Base-by-base conservation (phyloP, 495 filamentous ascomycete species). In the Lasiosphaeris hirsuta region DNA sequence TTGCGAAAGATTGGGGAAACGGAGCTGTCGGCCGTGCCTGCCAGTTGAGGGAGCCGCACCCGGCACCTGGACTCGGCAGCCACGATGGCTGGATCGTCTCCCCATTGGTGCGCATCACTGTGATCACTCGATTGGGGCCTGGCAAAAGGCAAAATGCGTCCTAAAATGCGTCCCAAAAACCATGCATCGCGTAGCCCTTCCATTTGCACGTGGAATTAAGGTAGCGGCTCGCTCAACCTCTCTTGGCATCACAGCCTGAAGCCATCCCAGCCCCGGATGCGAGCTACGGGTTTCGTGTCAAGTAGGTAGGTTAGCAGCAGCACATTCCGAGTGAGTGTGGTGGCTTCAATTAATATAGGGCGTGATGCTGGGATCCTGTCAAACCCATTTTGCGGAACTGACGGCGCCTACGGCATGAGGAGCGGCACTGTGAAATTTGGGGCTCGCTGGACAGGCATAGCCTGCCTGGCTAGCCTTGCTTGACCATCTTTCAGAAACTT, bases 191-290 rank as follows among this genome's bases (percentile, higher is more conserved):
- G 42, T 45, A 45, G 42, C 42, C 42, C 42, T 45, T 17, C 42
- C 42, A 45, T 45, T 45, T 45, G 42, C 11, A 11, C 11, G 42
- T 10, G n/a, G 42, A 17, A 45, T 45, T n/a, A n/a, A n/a, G n/a
- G n/a, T 45, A 19, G 6, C 11, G 42, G 3, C 42, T 45, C 42
- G 23, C 42, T 45, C 42, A 45, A 45, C 23, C n/a, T 9, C 15
- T 45, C 42, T 45, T 45, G 42, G 42, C 42, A n/a, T n/a, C 42
- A 45, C 42, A 45, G 42, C 42, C 42, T 45, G 42, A 45, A 45
- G 7, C 17, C n/a, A 19, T 17, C 14, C 42, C 42, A 45, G 42
- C 42, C 14, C 42, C 42, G 42, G 42, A 10, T 18, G 42, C 7
- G 3, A 17, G 7, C 42, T 19, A 17, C 42, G 42, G 42, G 42